phyloP scores from a whole-genome alignment of 164 flowering plant species.

The Macadamia tetraphylla region DNA sequence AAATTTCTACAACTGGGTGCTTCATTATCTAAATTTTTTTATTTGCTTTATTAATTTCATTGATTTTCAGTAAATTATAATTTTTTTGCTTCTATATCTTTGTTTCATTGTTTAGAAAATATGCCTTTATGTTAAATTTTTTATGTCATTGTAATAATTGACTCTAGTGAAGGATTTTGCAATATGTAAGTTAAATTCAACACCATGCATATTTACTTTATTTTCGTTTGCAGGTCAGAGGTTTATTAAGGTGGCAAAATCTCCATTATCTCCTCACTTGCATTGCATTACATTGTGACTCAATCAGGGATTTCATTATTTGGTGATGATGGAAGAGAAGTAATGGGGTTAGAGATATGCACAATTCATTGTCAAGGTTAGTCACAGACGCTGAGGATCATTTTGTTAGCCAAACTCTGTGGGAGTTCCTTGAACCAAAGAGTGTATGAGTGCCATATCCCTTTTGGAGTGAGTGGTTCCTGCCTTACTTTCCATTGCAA shows the following conservation, averaged over 20 bases:
- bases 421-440: not conserved
- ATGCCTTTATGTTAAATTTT: no score
- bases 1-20: no score
- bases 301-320: constrained; percentile 61
- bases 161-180: no score
- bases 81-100: no score
- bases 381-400: constrained; percentile 2
- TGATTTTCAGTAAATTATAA: no score
- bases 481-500: not conserved
- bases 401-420: not conserved
- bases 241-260: constrained; percentile 74
- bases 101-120: no score
- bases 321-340: constrained; percentile 51
- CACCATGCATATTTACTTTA: not conserved
- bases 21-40: no score
- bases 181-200: not conserved
- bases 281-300: constrained; percentile 53
- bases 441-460: not conserved
- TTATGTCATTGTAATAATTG: no score
- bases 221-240: constrained; percentile 49
- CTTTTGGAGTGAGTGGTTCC: no score
- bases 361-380: constrained; percentile 62
- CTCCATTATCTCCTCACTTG: constrained; percentile 76
- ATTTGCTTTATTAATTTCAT: no score
- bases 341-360: constrained; percentile 56